Evolutionary conservation across 1,284 basidiomycete species (phyloP), one percentile per base, ranked within the genome.

Genomic region (Ustilago tritici): DNA sequence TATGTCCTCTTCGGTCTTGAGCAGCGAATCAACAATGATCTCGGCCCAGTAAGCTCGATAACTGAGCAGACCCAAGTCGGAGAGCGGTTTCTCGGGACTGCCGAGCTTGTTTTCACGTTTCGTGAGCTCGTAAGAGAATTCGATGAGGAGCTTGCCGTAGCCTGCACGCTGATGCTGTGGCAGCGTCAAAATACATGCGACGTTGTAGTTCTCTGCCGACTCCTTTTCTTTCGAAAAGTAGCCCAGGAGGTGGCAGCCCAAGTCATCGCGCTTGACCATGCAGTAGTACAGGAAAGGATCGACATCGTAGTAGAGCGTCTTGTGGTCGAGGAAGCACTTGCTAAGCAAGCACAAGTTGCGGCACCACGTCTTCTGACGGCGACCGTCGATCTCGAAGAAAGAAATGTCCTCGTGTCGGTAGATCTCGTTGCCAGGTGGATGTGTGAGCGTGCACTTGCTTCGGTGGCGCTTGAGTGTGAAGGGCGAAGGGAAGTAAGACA

Each of bases 151-250:
- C 85, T 94, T 94, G 65, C 97, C 97, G 87, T 94, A 98, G 1
- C 96, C 96, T 82, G 93, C 92, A 41, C 97, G 92, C 87, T 99
- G 97, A 86, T 98, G 93, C 86, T 99, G 97, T 8, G 97, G 97
- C 43, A 99, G 90, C 11, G 97, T 97, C 73, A 99, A 88, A 87
- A 99, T 98, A 89, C 97, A 99, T 0, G 97, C 96, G 61, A 99
- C 93, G 87, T 99, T 99, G 90, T 99, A 99, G 80, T 92, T 94
- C 84, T 99, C 96, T 15, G 96, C 93, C 7, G 92, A 97, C 86
- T 99, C 97, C 86, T 99, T 99, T 88, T 99, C 97, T 85, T 99
- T 99, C 38, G 95, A 98, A 87, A 99, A 99, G 88, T 98, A 99
- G 46, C 96, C 96, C 76, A 99, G 93, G 78, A 98, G 88, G 86